Evolutionary conservation across 495 filamentous ascomycete species (phyloP), one percentile per base, ranked within the genome.

Genomic region (Neurospora cerealis): DNA sequence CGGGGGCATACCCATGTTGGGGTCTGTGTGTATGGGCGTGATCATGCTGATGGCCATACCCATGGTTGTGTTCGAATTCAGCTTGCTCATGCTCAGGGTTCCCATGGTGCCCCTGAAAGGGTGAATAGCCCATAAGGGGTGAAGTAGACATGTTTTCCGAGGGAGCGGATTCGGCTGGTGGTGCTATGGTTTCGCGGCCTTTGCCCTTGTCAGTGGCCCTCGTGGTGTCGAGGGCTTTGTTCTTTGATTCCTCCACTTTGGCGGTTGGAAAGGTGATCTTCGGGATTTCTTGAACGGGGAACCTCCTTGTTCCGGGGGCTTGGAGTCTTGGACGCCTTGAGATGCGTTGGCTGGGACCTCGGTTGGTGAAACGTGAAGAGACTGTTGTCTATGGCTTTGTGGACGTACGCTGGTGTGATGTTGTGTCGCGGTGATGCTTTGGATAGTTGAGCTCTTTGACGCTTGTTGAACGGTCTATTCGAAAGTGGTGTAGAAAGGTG

Each of bases 1-100:
- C 54, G 54, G 54, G 54, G 6, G 24, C 54, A 62, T 62, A 62
- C 6, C 54, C 24, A 62, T 62, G 40, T 77, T 71, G 74, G 75
- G 80, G 38, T 81, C 75, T 70, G 81, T 85, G 37, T 79, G 81
- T 75, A 81, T 83, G 17, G 78, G 73, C 41, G 77, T 83, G 21
- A 77, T 77, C 2, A 4, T 60, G 48, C 24, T 32, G 48, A 62
- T 62, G 54, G 19, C 24, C 54, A 32, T 62, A 11, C 5, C 15
- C 13, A 5, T 62, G 9, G 54, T 8, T 62, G 54, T 62, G 54
- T 10, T 62, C 54, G 6, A 5, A 34, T 7, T 32, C 24, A 5
- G 54, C 28, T 62, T 62, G 54, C 13, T 62, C 24, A 19, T 62
- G 54, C 24, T 62, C 54, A 11, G 15, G 28, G 54, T 62, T 62